Percentiles rank a stretch among this genome's conserved stretches.
Evolutionary conservation across 345 rosid genomes (phyloP).

Genomic region (Aurinia saxatilis): DNA sequence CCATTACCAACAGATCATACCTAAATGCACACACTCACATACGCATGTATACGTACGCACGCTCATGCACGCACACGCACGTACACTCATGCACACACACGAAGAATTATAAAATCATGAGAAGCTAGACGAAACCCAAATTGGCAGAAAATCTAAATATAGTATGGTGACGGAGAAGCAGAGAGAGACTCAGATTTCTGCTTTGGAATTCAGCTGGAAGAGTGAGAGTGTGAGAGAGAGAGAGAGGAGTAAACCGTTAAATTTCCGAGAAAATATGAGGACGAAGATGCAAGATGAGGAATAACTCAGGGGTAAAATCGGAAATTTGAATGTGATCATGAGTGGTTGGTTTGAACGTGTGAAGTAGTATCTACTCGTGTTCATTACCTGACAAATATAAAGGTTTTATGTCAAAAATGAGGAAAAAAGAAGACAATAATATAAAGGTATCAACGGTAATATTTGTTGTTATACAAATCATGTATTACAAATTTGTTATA

Average conservation of each 20-base stretch:
- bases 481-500: no score
- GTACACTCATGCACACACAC: no score
- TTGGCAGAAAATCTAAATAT: conserved; percentile 21
- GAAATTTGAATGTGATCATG: no score
- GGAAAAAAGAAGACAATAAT: no score
- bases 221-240: conserved; percentile 20
- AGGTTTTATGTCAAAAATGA: no score
- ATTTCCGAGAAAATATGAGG: conserved; percentile 5
- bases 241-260: conserved; percentile 1
- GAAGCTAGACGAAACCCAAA: not conserved
- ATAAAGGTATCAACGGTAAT: conserved; percentile 10
- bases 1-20: conserved; percentile 82
- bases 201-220: conserved; percentile 29
- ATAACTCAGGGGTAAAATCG: not conserved
- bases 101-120: conserved; percentile 17
- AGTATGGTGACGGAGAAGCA: not conserved
- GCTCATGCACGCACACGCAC: no score
- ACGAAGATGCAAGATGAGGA: not conserved
- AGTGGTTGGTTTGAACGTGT: not conserved
- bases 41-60: no score
- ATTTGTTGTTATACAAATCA: not conserved
- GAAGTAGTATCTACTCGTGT: not conserved
- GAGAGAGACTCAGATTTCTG: conserved; percentile 12
- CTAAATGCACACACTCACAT: no score
- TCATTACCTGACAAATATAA: not conserved